phyloP scores from a whole-genome alignment of 805 yeast species.

The Lachancea lanzarotensis region DNA sequence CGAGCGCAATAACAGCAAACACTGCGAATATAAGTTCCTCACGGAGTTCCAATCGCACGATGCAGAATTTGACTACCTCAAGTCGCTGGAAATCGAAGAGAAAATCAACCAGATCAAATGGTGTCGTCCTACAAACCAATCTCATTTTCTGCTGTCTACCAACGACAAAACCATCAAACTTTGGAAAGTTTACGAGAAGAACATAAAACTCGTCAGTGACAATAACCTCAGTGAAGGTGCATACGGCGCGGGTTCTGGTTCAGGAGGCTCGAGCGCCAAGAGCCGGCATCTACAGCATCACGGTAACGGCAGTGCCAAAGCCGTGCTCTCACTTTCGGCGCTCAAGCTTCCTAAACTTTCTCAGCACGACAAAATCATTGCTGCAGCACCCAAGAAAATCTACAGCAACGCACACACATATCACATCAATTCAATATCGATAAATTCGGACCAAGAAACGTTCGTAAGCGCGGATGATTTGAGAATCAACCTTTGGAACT shows the following conservation, averaged over 20 bases:
- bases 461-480: slow-evolving; percentile 89
- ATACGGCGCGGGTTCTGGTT: slow-evolving; percentile 8
- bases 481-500: slow-evolving; percentile 92
- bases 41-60: slow-evolving; percentile 98
- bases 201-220: slow-evolving; percentile 85
- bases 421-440: slow-evolving; percentile 92
- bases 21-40: slow-evolving; percentile 89
- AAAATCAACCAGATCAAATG: slow-evolving; percentile 96
- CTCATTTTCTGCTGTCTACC: slow-evolving; percentile 85
- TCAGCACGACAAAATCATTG: slow-evolving; percentile 90
- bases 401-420: slow-evolving; percentile 97
- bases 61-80: slow-evolving; percentile 95
- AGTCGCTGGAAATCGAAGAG: slow-evolving; percentile 94
- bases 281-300: not conserved
- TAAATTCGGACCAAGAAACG: slow-evolving; percentile 94
- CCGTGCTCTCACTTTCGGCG: slow-evolving; percentile 35
- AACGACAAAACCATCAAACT: slow-evolving; percentile 97
- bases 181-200: slow-evolving; percentile 93
- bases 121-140: slow-evolving; percentile 81
- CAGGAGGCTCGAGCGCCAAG: not conserved
- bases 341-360: slow-evolving; percentile 82
- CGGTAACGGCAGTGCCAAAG: slow-evolving; percentile 21
- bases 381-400: slow-evolving; percentile 87
- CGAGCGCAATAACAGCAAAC: slow-evolving; percentile 73
- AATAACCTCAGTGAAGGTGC: slow-evolving; percentile 61